Evolutionary conservation across 805 yeast species (phyloP), one percentile per base, ranked within the genome.

Genomic region (Saccharomyces paradoxus): DNA sequence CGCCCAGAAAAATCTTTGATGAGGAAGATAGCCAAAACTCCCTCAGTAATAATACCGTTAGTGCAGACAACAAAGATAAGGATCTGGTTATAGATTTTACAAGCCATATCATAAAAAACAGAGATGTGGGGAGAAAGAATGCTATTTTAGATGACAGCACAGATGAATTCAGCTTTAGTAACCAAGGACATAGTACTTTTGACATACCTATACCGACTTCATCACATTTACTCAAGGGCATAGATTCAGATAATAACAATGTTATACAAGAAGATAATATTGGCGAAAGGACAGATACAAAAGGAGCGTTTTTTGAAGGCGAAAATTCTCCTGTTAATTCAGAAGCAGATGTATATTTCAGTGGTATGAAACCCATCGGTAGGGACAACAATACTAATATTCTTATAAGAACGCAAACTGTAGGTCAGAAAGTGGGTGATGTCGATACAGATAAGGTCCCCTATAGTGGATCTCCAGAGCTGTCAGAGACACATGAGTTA

Each of bases 111-210:
- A 52, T 56, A 24, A 64, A 59, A 50, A 58, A 53, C 13, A 59
- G 55, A 56, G 56, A 52, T n/a, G 37, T 53, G 3, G 56, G 59
- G n/a, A 58, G 66, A 53, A 59, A 58, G 17, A 68, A 68, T 57
- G 61, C 59, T 30, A 57, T 68, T 10, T 49, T 68, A 22, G 72
- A 68, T 50, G 70, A 68, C 46, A 66, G 68, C 49, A 59, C 59
- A 22, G 72, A 66, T 55, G 70, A 65, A 4, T 59, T 67, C 41
- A 66, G 70, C 48, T 68, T 67, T 44, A 63, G 65, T 52, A 60
- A 62, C 10, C 63, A 64, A 22, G 71, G 71, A 0, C 62, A 63
- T 48, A 65, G 64, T 30, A 56, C 63, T 2, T 68, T 68, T 53
- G 61, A 63, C 31, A 63, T 68, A 28, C 68, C 68, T 21, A n/a